Conservation (phyloP, 2,329 filamentous ascomycete genomes). For the Pseudogymnoascus sp. region DNA sequence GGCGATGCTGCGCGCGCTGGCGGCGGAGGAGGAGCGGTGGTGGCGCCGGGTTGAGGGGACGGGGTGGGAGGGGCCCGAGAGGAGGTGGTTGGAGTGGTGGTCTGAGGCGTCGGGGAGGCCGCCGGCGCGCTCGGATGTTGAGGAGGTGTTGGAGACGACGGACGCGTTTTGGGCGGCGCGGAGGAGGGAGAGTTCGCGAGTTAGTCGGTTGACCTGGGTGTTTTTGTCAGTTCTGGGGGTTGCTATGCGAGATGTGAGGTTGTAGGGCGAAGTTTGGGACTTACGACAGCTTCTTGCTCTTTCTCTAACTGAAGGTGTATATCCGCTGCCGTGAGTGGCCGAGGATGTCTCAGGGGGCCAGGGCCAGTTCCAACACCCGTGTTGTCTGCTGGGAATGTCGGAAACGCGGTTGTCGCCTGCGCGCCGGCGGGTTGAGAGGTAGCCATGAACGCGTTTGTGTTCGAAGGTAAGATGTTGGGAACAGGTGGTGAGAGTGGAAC, state of each 20-base stretch:
- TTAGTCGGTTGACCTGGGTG: constrained; percentile 78
- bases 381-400: constrained; percentile 27
- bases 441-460: constrained; percentile 23
- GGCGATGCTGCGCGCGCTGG: constrained; percentile 46
- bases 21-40: constrained; percentile 47
- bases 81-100: constrained; percentile 42
- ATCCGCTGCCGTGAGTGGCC: constrained; percentile 81
- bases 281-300: constrained; percentile 87
- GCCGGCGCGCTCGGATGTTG: constrained; percentile 42
- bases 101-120: constrained; percentile 44
- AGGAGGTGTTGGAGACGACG: constrained; percentile 59
- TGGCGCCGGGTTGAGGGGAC: constrained; percentile 49
- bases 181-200: constrained; percentile 79
- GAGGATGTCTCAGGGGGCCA: constrained; percentile 76
- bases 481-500: constrained; percentile 19
- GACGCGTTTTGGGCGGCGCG: constrained; percentile 63
- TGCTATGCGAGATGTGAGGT: constrained; percentile 9
- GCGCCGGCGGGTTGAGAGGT: neutral
- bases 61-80: constrained; percentile 51
- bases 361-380: constrained; percentile 48
- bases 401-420: neutral
- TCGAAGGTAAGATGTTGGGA: constrained; percentile 26
- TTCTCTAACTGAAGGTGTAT: constrained; percentile 86
- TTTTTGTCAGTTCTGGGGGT: neutral
- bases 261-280: constrained; percentile 25